Evolutionary conservation across 176 grass and related monocot species (phyloP).

Genomic region (Paspalum notatum): DNA sequence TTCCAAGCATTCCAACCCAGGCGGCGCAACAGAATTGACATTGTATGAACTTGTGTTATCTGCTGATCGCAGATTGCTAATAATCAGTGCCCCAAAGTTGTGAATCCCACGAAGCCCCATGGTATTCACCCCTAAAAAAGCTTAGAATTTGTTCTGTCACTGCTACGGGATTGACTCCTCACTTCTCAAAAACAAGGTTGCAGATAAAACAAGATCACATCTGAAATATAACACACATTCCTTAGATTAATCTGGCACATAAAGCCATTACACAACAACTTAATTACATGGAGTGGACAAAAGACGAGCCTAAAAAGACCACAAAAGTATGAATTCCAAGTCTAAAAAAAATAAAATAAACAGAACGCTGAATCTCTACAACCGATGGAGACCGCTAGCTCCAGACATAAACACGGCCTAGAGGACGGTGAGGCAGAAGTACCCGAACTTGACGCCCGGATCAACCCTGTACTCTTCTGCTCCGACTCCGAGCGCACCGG

Average conservation of each 20-base stretch:
- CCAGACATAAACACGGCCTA: neutral
- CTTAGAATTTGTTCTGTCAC: neutral
- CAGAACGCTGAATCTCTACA: neutral
- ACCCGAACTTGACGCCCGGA: neutral
- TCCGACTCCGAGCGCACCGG: neutral
- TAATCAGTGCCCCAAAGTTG: too few species aligned
- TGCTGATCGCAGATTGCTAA: too few species aligned
- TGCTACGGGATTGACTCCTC: neutral
- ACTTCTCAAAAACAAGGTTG: neutral
- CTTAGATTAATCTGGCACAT: neutral
- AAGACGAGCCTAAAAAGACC: neutral
- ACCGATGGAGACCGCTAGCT: neutral
- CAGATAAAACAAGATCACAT: neutral
- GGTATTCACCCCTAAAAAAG: neutral
- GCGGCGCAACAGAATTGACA: too few species aligned
- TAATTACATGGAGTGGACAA: neutral
- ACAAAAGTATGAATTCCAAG: neutral
- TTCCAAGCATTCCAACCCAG: too few species aligned
- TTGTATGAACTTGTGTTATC: too few species aligned
- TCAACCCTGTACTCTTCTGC: neutral
- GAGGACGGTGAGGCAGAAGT: slow-evolving; percentile 9
- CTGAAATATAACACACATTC: neutral
- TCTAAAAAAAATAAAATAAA: neutral
- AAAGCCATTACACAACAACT: neutral
- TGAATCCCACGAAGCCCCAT: too few species aligned